Evolutionary conservation across 1,284 basidiomycete species (phyloP), one percentile per base, ranked within the genome.

Genomic region (Inonotus obliquus): DNA sequence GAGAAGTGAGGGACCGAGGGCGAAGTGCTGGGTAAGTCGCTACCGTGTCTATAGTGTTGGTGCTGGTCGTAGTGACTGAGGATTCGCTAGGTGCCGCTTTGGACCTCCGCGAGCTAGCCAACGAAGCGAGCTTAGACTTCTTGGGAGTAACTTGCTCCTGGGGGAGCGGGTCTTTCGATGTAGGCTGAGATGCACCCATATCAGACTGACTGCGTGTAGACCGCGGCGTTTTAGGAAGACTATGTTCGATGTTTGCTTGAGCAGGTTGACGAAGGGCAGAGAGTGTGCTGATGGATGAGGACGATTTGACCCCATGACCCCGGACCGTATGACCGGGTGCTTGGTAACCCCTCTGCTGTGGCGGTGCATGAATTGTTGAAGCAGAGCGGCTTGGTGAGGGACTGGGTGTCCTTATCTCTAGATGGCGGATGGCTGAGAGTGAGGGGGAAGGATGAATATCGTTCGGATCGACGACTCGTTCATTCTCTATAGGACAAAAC

Each of bases 21-120:
- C 88, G 82, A 62, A 90, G 74, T 6, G 70, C 77, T 21, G 87
- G 84, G 69, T 85, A 89, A 4, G 88, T 90, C 66, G 83, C 81
- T 13, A 84, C 76, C 21, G 87, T 84, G 1, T 80, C 81, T 14
- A 84, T 76, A 23, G 87, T 84, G 1, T 80, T 81, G 0, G 80
- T 75, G 17, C 32, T 59, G 25, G 81, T 76, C 44, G 80, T 73
- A 19, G 76, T 79, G 45, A 77, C 75, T n/a, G 76, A 79, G 6
- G 79, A 75, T 32, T 77, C 71, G 32, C 68, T 77, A 73, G 62
- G 77, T 78, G 14, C 66, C 59, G 13, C 67, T 61, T 67, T 72
- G 23, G 77, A 70, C 29, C 71, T 70, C 32, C 82, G 77, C 0
- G 84, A 85, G 66, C 80, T 85, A 10, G 87, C 85, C 17, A 88